phyloP scores from a whole-genome alignment of 768 basidiomycete species.

The Basidioascus undulatus region DNA sequence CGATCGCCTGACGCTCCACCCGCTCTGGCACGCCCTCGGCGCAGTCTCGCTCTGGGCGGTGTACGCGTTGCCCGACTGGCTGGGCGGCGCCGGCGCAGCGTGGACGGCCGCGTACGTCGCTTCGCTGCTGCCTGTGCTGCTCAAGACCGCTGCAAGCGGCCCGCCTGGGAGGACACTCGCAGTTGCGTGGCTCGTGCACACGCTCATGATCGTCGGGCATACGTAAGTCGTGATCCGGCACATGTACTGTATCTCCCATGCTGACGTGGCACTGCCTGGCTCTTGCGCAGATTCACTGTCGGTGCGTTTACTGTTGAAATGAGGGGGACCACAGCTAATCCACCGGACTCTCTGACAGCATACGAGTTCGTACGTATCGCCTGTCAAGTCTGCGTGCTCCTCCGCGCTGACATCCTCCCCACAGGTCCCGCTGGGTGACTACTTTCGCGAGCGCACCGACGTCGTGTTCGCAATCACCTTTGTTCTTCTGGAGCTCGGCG shows the following conservation, averaged over 20 bases:
- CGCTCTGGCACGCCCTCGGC: constrained; percentile 31
- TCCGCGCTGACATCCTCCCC: no score
- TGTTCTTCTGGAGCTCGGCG: constrained; percentile 15
- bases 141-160: constrained; percentile 26
- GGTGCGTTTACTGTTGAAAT: no score
- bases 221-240: constrained; percentile 66
- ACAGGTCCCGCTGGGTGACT: no score
- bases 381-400: no score
- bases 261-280: constrained; percentile 25
- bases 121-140: constrained; percentile 33
- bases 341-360: not conserved
- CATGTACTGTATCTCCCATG: constrained; percentile 56
- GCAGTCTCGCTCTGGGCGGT: constrained; percentile 29
- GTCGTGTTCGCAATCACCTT: constrained; percentile 24
- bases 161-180: constrained; percentile 29
- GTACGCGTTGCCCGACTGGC: constrained; percentile 39
- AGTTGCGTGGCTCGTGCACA: constrained; percentile 33
- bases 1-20: constrained; percentile 23
- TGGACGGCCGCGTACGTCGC: constrained; percentile 33
- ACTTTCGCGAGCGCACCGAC: constrained; percentile 27
- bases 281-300: no score
- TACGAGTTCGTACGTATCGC: not conserved
- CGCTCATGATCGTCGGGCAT: constrained; percentile 59
- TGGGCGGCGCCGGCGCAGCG: constrained; percentile 43
- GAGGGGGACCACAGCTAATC: not conserved